Evolutionary conservation across 805 yeast genomes (phyloP), one percentile per base, ranked within the genome.

Genomic region (Candida namnaoensis): DNA sequence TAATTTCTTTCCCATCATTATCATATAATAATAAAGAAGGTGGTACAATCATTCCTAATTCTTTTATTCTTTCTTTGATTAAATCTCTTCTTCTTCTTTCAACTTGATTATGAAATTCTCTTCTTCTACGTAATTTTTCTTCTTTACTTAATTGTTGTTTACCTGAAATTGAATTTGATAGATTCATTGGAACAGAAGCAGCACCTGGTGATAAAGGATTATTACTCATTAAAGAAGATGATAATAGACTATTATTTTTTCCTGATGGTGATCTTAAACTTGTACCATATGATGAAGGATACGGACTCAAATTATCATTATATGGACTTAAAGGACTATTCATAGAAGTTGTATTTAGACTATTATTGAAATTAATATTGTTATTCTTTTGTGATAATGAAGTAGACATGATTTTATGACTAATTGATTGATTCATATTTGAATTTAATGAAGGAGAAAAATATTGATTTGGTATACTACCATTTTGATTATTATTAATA

Each of bases 51-150:
- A 74, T 62, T 1, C 95, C 91, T 52, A 90, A 66, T 51, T 87
- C 95, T 56, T 83, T 82, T 47, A 90, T 88, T 52, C 86, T 79
- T 54, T 85, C 95, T 58, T 90, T 88, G 54, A 90, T 90, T 51
- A 87, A 69, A 59, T 91, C 98, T 47, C 98, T 72, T 56, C 98
- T 74, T 51, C 96, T 72, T 52, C 96, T 73, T 61, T 90, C 98
- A 5, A 90, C 97, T 1, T 95, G 96, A 57, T 90, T 90, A 60
- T 90, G 98, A 47, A 88, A 81, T 56, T 88, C 96, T 45, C 95
- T 67, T 47, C 96, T 72, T 47, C 95, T 72, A 46, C 78, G 75
- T 41, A 84, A 59, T 54, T 83, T 84, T 44, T 82, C 88, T 41
- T 83, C 95, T 53, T 77, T 78, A 5, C 74, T 60, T 34, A 72